phyloP scores from a whole-genome alignment of 2,329 filamentous ascomycete species.

The Xylaria sp. region DNA sequence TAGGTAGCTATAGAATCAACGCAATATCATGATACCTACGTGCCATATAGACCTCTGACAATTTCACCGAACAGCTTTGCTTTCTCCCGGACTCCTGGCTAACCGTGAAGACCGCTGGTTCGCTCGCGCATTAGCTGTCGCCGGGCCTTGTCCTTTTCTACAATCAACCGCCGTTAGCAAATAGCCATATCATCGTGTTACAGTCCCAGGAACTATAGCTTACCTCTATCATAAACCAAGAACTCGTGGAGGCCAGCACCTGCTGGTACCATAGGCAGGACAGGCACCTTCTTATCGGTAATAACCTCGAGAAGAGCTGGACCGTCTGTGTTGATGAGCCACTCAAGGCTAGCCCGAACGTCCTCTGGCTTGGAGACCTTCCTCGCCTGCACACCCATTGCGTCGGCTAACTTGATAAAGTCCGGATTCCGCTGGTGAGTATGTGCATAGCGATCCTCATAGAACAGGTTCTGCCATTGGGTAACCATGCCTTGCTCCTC shows the following conservation, averaged over 20 bases:
- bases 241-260: constrained; percentile 93
- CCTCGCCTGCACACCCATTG: constrained; percentile 86
- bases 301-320: constrained; percentile 92
- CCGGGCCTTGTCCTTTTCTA: constrained; percentile 27
- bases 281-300: constrained; percentile 90
- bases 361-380: constrained; percentile 80
- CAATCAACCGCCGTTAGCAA: constrained; percentile 24
- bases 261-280: constrained; percentile 96
- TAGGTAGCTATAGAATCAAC: too few species aligned
- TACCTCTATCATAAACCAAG: constrained; percentile 77
- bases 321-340: constrained; percentile 90
- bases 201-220: constrained; percentile 21
- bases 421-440: constrained; percentile 95
- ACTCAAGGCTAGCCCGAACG: constrained; percentile 80
- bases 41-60: not conserved
- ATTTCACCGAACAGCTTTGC: constrained; percentile 12
- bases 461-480: constrained; percentile 98
- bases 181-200: constrained; percentile 26
- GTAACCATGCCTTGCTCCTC: constrained; percentile 99
- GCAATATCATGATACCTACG: not conserved
- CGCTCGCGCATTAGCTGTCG: constrained; percentile 27
- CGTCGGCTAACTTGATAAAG: constrained; percentile 91
- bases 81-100: too few species aligned
- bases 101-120: constrained; percentile 24
- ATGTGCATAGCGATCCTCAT: constrained; percentile 90